phyloP scores from a whole-genome alignment of 2,329 filamentous ascomycete species.

The Albophoma yamanashiensis region DNA sequence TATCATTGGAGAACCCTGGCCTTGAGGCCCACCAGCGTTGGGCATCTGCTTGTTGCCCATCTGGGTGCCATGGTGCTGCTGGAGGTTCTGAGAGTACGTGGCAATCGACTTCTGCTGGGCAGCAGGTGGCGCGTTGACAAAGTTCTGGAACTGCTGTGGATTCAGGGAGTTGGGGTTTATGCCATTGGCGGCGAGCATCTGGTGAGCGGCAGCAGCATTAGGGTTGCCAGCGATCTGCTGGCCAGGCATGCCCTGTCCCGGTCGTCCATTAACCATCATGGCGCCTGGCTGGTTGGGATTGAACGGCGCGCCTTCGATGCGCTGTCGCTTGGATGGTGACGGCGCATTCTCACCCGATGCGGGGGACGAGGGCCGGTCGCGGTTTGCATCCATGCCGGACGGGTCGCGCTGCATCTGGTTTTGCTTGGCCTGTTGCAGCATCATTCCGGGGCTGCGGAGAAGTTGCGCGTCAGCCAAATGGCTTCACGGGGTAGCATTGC shows the following conservation, averaged over 20 bases:
- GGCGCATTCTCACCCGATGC: conserved; percentile 77
- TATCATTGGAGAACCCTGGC: conserved; percentile 78
- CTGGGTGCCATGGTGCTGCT: conserved; percentile 70
- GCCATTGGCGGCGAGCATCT: conserved; percentile 56
- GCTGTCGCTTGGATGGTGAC: conserved; percentile 82
- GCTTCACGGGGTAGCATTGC: neutral
- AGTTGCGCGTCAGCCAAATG: neutral
- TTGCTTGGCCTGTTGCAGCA: conserved; percentile 61
- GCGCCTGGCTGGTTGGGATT: conserved; percentile 54
- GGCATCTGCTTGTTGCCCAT: conserved; percentile 75
- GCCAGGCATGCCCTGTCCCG: conserved; percentile 58
- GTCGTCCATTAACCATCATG: conserved; percentile 67
- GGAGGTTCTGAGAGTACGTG: conserved; percentile 76
- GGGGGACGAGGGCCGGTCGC: conserved; percentile 71
- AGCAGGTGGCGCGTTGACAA: conserved; percentile 42
- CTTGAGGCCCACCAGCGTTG: conserved; percentile 58
- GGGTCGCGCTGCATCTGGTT: conserved; percentile 82
- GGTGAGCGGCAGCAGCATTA: conserved; percentile 40
- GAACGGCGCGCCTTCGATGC: conserved; percentile 61
- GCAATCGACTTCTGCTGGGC: conserved; percentile 76
- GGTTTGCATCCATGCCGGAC: conserved; percentile 77
- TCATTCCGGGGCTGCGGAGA: conserved; percentile 53
- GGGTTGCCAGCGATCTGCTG: conserved; percentile 52
- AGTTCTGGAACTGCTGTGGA: conserved; percentile 62
- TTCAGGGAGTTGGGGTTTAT: conserved; percentile 68